Evolutionary conservation across 176 grass and related monocot genomes (phyloP).

Genomic region (Aegilops bicornis): DNA sequence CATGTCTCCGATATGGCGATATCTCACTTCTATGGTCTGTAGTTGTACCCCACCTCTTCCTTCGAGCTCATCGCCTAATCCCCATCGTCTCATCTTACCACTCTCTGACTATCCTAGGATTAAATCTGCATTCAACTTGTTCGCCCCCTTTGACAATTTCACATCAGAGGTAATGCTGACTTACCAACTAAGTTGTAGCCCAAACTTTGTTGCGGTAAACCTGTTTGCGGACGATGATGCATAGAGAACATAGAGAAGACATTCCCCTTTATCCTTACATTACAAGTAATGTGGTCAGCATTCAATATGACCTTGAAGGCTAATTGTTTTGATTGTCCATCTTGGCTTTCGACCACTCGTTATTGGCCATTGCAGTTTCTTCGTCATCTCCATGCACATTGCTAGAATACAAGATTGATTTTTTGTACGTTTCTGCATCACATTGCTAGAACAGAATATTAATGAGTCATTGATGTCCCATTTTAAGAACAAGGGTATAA

Average conservation of each 20-base stretch:
- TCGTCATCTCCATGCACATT: background rate
- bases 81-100: too few relatives aligned
- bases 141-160: too few relatives aligned
- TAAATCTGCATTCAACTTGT: too few relatives aligned
- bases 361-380: background rate
- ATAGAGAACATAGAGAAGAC: background rate
- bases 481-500: slow-evolving; percentile 24
- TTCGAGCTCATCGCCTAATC: too few relatives aligned
- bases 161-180: too few relatives aligned
- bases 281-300: background rate
- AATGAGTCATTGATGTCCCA: slow-evolving; percentile 5
- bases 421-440: background rate
- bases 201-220: slow-evolving; percentile 14
- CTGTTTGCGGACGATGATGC: background rate
- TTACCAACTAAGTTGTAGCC: background rate
- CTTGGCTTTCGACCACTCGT: background rate
- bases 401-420: slow-evolving; percentile 11
- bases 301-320: slow-evolving; percentile 1
- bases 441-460: slow-evolving; percentile 9
- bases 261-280: background rate
- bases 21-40: too few relatives aligned
- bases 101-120: too few relatives aligned
- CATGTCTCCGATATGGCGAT: too few relatives aligned
- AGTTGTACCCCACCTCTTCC: too few relatives aligned
- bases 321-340: background rate